phyloP scores from a whole-genome alignment of 2,329 filamentous ascomycete species.

The Balansia obtecta region DNA sequence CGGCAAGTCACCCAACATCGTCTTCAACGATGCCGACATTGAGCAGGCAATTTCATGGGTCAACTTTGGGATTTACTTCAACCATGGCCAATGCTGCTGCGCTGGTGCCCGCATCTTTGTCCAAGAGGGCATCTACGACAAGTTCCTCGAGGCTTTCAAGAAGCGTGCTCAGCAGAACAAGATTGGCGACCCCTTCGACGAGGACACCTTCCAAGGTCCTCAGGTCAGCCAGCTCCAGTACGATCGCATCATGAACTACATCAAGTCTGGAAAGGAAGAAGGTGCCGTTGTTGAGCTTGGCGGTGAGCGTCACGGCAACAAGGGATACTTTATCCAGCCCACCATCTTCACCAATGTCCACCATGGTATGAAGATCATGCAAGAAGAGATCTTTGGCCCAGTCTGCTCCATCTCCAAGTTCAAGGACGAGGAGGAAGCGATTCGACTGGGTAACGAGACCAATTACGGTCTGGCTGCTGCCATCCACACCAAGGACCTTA shows the following conservation, averaged over 20 bases:
- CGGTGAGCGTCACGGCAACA: conserved; percentile 45
- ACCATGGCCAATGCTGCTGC: conserved; percentile 56
- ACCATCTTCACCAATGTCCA: conserved; percentile 80
- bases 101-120: conserved; percentile 77
- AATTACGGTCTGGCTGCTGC: conserved; percentile 74
- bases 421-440: conserved; percentile 67
- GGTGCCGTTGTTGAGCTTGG: conserved; percentile 48
- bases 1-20: conserved; percentile 70
- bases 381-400: conserved; percentile 87
- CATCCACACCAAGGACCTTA: conserved; percentile 71
- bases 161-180: conserved; percentile 60
- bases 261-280: conserved; percentile 52
- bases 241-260: conserved; percentile 77
- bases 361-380: conserved; percentile 78
- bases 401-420: conserved; percentile 81
- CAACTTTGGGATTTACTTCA: conserved; percentile 57
- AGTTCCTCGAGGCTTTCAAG: conserved; percentile 74
- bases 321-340: conserved; percentile 85
- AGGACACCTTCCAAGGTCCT: conserved; percentile 76
- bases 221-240: conserved; percentile 79
- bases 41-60: conserved; percentile 68
- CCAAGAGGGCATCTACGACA: conserved; percentile 77
- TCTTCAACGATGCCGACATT: conserved; percentile 67
- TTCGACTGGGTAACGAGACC: conserved; percentile 62
- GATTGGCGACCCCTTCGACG: conserved; percentile 71